These are phyloP conservation scores for Aspergillus tamarii DNA, from an alignment of 2,329 filamentous ascomycete genomes.

Conservation along the genomic window DNA sequence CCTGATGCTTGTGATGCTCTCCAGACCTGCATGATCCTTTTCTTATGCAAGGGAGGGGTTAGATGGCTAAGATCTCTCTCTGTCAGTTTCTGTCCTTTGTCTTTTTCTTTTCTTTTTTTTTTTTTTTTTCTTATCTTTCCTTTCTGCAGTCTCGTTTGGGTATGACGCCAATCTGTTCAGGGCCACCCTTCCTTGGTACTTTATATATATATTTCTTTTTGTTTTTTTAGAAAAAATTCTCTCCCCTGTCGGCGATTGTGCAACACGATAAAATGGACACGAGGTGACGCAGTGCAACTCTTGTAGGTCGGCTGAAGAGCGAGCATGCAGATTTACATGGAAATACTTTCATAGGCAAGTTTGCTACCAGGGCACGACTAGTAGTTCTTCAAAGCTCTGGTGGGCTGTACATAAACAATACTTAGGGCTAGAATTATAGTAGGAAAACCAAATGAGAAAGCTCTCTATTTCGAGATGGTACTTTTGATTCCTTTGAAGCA, in stretches of 20 bases:
- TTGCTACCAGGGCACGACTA: background rate
- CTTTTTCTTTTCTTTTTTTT: background rate
- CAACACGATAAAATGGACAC: background rate
- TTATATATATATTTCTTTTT: background rate
- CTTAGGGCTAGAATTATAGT: background rate
- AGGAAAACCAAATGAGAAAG: background rate
- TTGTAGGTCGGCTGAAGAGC: background rate
- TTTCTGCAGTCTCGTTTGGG: no score
- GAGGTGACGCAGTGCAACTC: background rate
- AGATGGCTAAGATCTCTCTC: background rate
- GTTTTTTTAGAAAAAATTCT: background rate
- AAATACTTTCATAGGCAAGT: background rate
- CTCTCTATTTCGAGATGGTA: background rate
- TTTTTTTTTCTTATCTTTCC: background rate
- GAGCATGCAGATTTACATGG: background rate
- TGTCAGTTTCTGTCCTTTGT: background rate
- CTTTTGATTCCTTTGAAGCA: background rate
- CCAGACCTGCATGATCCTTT: conserved; percentile 1
- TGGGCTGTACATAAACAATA: background rate
- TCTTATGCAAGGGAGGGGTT: background rate
- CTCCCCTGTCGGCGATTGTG: background rate
- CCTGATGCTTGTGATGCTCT: background rate
- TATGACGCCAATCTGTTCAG: no score
- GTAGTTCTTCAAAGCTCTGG: background rate
- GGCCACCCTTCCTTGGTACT: background rate